phyloP scores from a whole-genome alignment of 768 basidiomycete species.

The Cystofilobasidium macerans region DNA sequence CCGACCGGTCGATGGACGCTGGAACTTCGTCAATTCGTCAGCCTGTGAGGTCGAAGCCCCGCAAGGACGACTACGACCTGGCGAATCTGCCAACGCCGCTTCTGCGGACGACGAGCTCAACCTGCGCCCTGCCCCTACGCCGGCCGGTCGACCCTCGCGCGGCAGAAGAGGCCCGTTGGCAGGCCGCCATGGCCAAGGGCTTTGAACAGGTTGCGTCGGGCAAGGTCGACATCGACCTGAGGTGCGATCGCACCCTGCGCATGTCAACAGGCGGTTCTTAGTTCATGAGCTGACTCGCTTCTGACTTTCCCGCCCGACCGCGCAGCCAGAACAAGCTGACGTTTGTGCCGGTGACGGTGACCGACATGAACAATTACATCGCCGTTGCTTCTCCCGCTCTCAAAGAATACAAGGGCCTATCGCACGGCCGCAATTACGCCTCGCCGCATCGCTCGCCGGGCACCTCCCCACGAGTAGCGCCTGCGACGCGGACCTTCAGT shows the following conservation, averaged over 20 bases:
- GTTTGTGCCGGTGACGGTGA: not conserved
- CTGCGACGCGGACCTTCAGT: not conserved
- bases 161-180: not conserved
- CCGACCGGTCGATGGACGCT: too few species aligned
- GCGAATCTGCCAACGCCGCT: not conserved
- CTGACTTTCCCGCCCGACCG: too few species aligned
- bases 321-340: not conserved
- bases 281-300: too few species aligned
- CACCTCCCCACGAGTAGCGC: not conserved
- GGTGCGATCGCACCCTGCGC: not conserved
- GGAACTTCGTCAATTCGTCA: not conserved
- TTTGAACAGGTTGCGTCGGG: not conserved
- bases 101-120: not conserved
- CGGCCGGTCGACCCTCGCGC: not conserved
- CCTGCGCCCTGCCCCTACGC: not conserved
- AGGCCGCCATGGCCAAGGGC: not conserved
- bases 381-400: not conserved
- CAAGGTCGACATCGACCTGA: not conserved
- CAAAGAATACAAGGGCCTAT: conserved; percentile 1
- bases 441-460: not conserved
- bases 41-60: not conserved
- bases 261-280: too few species aligned
- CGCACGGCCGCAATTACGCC: not conserved
- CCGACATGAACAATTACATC: conserved; percentile 1
- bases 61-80: not conserved